phyloP scores from a whole-genome alignment of 1,284 basidiomycete genomes.

The Ustilago loliicola region DNA sequence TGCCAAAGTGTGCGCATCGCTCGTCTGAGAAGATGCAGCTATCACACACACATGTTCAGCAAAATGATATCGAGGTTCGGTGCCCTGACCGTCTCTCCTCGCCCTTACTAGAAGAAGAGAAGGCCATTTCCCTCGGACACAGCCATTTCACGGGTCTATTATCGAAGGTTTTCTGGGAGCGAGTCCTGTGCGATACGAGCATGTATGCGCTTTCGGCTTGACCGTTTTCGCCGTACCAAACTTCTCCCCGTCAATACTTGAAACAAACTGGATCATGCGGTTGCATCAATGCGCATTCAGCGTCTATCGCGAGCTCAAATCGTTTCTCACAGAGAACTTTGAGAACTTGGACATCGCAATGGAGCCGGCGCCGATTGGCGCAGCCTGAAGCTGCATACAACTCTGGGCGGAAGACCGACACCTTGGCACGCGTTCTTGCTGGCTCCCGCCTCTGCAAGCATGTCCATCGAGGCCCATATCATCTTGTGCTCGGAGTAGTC shows the following conservation, averaged over 20 bases:
- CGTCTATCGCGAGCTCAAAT: background rate
- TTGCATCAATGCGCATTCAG: background rate
- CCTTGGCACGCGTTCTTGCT: background rate
- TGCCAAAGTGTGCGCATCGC: constrained; percentile 7
- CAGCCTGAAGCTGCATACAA: background rate
- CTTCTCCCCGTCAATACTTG: background rate
- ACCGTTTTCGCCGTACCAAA: background rate
- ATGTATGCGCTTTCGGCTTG: background rate
- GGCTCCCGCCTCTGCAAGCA: background rate
- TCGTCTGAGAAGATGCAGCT: background rate
- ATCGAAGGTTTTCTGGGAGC: background rate
- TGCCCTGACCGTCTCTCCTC: background rate
- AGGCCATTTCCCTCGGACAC: background rate
- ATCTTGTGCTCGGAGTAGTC: background rate
- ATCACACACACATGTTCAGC: background rate
- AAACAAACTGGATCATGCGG: background rate
- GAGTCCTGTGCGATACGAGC: background rate
- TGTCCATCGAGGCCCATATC: background rate
- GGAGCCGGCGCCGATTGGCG: background rate
- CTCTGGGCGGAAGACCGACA: background rate
- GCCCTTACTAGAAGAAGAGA: background rate
- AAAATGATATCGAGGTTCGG: constrained; percentile 7
- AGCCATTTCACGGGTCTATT: too few relatives aligned
- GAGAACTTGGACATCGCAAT: background rate
- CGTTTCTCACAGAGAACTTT: background rate